Base-by-base conservation (phyloP, 768 basidiomycete species). In the Calocera viscosa region DNA sequence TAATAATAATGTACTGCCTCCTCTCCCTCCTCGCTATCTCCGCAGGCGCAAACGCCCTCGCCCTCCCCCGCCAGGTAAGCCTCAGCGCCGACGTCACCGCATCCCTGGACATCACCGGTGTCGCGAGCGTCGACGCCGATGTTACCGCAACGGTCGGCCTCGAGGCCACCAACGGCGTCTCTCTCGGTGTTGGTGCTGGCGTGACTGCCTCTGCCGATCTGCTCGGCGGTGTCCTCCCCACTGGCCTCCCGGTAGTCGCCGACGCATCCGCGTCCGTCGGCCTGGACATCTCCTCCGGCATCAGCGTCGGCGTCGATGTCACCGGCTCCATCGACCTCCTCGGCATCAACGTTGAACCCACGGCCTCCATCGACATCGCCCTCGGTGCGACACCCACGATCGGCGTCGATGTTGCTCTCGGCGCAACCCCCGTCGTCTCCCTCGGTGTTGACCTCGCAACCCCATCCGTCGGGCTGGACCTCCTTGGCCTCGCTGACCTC, bases 131-230 rank as follows among this genome's bases (percentile, higher is more conserved):
- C 19, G 30, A 60, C 8, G 53, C 53, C 30, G 53, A 28, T 32
- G 53, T 32, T 8, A 60, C 14, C 30, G 53, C 53, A 2, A 28
- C 53, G 14, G 30, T 60, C 53, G 53, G 26, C 14, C 26, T 32
- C 30, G 53, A 26, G 14, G 53, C 30, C 53, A 60, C 53, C 10
- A 30, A 60, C 53, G 53, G 53, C 26, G 53, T 60, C 30, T 60
- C 53, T 5, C 26, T 60, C 53, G 53, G 53, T 60, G 53, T 60
- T 26, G 53, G 30, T 30, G 53, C 53, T 10, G 53, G 53, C 10
- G 53, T 60, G 26, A 60, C 53, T 10, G 53, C 53, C 24, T 60
- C 53, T 30, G 53, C 53, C 30, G 53, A 60, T 16, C 53, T 60
- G 14, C 53, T 60, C 26, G 22, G 30, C 53, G 53, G 53, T 60